A percentile compares a stretch with the other conserved stretches of the same genome.
phyloP scores from a whole-genome alignment of 208 protist species.

The Leishmania mexicana region DNA sequence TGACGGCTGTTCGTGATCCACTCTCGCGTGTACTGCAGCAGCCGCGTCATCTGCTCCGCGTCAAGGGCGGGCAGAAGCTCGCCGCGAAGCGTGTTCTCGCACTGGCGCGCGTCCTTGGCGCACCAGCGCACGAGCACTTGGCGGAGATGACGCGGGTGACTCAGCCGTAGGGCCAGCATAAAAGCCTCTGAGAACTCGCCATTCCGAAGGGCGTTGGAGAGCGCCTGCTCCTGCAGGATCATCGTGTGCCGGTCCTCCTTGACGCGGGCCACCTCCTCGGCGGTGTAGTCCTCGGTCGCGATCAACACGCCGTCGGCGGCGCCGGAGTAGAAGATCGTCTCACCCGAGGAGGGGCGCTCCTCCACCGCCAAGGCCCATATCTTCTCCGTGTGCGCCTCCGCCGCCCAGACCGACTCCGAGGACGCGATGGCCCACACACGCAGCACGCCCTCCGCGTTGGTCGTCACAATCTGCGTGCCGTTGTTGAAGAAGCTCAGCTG shows the following conservation, averaged over 20 bases:
- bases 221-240: constrained; percentile 83
- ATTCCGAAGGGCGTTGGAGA: constrained; percentile 82
- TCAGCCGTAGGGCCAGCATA: constrained; percentile 79
- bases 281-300: constrained; percentile 91
- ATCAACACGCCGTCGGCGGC: constrained; percentile 86
- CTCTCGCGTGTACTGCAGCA: constrained; percentile 91
- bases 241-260: constrained; percentile 62
- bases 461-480: constrained; percentile 85
- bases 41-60: constrained; percentile 63
- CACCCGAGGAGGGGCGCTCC: constrained; percentile 27
- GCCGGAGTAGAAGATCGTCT: constrained; percentile 79
- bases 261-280: constrained; percentile 77
- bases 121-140: constrained; percentile 82
- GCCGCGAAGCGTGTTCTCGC: constrained; percentile 58
- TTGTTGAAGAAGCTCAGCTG: constrained; percentile 89
- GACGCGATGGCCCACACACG: constrained; percentile 89
- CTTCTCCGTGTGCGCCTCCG: constrained; percentile 83
- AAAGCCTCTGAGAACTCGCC: constrained; percentile 83
- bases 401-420: constrained; percentile 80
- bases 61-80: constrained; percentile 61
- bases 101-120: constrained; percentile 55
- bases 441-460: constrained; percentile 88
- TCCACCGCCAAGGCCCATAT: constrained; percentile 81
- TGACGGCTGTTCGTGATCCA: constrained; percentile 92
- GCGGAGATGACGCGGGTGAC: constrained; percentile 87